Conservation (phyloP, 2,329 filamentous ascomycete species). For the Hypoxylon sp. region DNA sequence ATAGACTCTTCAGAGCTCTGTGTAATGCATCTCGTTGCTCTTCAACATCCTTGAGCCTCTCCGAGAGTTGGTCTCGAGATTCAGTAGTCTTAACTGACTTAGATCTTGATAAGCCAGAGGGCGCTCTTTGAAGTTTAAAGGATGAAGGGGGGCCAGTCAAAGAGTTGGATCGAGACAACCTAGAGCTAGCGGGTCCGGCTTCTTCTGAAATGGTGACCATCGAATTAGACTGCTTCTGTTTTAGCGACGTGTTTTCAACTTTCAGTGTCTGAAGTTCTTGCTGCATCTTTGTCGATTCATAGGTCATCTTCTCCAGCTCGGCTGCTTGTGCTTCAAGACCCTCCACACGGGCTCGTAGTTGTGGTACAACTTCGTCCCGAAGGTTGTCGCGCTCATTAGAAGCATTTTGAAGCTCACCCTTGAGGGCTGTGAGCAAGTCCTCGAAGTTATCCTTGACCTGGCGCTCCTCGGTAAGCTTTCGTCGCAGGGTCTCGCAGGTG, state of each 20-base stretch:
- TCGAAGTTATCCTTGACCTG: constrained; percentile 94
- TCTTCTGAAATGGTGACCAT: constrained; percentile 57
- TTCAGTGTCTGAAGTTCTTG: constrained; percentile 84
- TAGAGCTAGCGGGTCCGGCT: constrained; percentile 52
- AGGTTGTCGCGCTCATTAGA: constrained; percentile 93
- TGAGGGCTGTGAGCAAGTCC: constrained; percentile 87
- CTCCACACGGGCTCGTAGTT: constrained; percentile 81
- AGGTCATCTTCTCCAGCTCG: constrained; percentile 79
- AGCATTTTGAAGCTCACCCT: constrained; percentile 83
- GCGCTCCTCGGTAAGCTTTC: constrained; percentile 86
- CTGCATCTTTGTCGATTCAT: constrained; percentile 87
- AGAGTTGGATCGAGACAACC: constrained; percentile 61
- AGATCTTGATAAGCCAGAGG: constrained; percentile 69
- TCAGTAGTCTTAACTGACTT: constrained; percentile 71
- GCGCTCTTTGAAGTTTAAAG: constrained; percentile 58
- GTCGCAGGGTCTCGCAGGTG: constrained; percentile 84
- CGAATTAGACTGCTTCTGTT: constrained; percentile 52
- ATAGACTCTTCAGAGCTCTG: constrained; percentile 84
- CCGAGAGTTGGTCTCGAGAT: constrained; percentile 78
- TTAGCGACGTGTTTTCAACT: constrained; percentile 74
- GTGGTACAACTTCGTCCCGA: constrained; percentile 87
- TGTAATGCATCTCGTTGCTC: constrained; percentile 94
- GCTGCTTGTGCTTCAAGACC: constrained; percentile 82
- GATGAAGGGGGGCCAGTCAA: constrained; percentile 66
- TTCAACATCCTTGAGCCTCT: constrained; percentile 92